Conservation (phyloP, 164 flowering plant genomes). For the Chloranthus sessilifolius region DNA sequence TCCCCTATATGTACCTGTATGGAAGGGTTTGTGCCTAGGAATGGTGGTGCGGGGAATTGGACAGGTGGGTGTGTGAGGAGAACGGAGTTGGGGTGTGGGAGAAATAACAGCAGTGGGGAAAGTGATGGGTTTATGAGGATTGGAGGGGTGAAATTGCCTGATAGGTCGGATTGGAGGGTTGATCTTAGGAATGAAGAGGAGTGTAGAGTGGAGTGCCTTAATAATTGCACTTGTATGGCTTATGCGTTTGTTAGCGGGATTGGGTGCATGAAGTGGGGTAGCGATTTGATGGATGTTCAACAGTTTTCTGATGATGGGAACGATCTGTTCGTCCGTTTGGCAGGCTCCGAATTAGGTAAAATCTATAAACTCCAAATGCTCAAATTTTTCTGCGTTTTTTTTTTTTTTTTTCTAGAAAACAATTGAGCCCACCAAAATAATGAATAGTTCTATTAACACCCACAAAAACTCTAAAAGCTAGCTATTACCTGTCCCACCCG, state of each 20-base stretch:
- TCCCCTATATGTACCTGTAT: slow-evolving; percentile 33
- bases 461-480: no score
- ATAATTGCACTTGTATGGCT: slow-evolving; percentile 27
- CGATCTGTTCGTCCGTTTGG: slow-evolving; percentile 20
- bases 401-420: no score
- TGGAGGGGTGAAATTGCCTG: slow-evolving; percentile 28
- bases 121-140: slow-evolving; percentile 7
- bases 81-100: not conserved
- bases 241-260: slow-evolving; percentile 13
- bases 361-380: no score
- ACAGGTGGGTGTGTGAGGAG: slow-evolving; percentile 8
- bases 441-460: no score
- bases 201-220: slow-evolving; percentile 11
- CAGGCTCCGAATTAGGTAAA: slow-evolving; percentile 17
- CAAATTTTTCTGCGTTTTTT: no score
- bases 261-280: slow-evolving; percentile 28
- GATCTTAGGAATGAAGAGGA: not conserved
- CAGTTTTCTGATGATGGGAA: slow-evolving; percentile 9
- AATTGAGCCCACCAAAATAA: no score
- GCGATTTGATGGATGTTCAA: slow-evolving; percentile 19
- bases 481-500: no score
- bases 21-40: slow-evolving; percentile 30
- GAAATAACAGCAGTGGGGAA: no score
- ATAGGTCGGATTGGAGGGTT: not conserved
- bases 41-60: slow-evolving; percentile 7